A percentile compares a stretch with the other conserved stretches of the same genome.
These are phyloP conservation scores for Lactarius sanguifluus DNA, from an alignment of 768 basidiomycete species.

Conservation along the genomic window DNA sequence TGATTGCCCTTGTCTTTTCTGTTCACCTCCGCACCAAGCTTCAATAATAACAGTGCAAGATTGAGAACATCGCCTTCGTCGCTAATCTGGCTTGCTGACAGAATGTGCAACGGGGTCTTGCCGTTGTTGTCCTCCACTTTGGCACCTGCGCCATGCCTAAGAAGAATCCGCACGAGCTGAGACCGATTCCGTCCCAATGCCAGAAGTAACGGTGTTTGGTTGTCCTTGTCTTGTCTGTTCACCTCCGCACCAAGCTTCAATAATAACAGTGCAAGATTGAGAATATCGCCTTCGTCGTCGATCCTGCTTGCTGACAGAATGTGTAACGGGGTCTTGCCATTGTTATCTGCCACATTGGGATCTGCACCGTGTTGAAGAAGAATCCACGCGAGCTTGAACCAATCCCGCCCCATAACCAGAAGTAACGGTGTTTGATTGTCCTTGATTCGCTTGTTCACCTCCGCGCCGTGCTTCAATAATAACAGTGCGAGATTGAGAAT, in stretches of 20 bases:
- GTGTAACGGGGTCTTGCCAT: too few species aligned
- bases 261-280: not conserved
- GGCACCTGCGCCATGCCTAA: too few species aligned
- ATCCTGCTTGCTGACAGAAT: too few species aligned
- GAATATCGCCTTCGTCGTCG: not conserved
- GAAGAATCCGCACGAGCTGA: too few species aligned
- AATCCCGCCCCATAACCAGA: not conserved
- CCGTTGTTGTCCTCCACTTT: too few species aligned
- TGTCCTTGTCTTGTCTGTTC: too few species aligned
- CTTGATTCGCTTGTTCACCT: not conserved
- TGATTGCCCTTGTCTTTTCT: not conserved
- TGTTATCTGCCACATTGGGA: too few species aligned
- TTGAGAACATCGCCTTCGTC: not conserved
- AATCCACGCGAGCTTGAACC: not conserved
- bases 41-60: not conserved
- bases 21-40: not conserved
- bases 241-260: not conserved
- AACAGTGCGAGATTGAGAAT: not conserved
- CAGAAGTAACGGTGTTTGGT: too few species aligned
- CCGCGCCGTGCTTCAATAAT: not conserved
- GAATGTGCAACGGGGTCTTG: too few species aligned
- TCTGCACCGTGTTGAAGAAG: not conserved
- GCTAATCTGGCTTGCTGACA: accelerated
- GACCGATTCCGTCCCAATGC: too few species aligned
- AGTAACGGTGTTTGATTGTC: not conserved